These are phyloP conservation scores for Lentinula edodes DNA, from an alignment of 768 basidiomycete genomes.

Conservation along the genomic window DNA sequence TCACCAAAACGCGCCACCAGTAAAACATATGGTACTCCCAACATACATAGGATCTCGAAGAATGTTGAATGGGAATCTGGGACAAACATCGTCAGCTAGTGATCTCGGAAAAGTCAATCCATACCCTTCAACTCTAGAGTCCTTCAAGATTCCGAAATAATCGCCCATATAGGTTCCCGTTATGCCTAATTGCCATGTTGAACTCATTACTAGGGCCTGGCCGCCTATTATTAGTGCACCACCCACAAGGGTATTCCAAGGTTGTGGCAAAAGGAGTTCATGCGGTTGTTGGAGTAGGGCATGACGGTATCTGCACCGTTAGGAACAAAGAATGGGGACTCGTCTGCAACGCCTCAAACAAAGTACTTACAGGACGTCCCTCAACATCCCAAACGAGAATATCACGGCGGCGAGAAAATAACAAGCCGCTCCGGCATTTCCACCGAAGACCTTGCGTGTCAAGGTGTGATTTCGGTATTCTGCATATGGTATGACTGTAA, in stretches of 20 bases:
- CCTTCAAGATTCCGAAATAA: slow-evolving; percentile 85
- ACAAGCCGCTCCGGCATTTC: slow-evolving; percentile 68
- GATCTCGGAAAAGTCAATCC: slow-evolving; percentile 7
- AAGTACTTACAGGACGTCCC: slow-evolving; percentile 71
- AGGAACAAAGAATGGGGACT: background rate
- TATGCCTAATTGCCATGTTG: slow-evolving; percentile 86
- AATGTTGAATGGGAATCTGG: slow-evolving; percentile 90
- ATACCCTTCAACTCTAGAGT: slow-evolving; percentile 74
- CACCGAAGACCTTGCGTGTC: slow-evolving; percentile 67
- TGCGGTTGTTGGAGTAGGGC: slow-evolving; percentile 78
- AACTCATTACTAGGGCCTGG: slow-evolving; percentile 78
- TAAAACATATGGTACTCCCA: slow-evolving; percentile 88
- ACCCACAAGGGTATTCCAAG: slow-evolving; percentile 56
- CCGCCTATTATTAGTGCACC: slow-evolving; percentile 60
- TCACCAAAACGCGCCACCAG: slow-evolving; percentile 82
- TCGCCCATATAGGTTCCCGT: slow-evolving; percentile 90
- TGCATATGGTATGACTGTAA: slow-evolving; percentile 9
- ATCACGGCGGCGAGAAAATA: slow-evolving; percentile 87
- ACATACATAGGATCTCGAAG: slow-evolving; percentile 95
- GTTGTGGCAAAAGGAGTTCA: slow-evolving; percentile 56
- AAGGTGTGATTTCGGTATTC: slow-evolving; percentile 82
- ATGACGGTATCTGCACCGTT: slow-evolving; percentile 53
- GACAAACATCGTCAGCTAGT: too few relatives aligned
- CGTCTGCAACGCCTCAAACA: background rate
- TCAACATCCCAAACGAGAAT: slow-evolving; percentile 77